A percentile compares a stretch with the other conserved stretches of the same genome.
These are phyloP conservation scores for Colletotrichum liaoningense DNA, from an alignment of 2,329 filamentous ascomycete species.

Conservation along the genomic window DNA sequence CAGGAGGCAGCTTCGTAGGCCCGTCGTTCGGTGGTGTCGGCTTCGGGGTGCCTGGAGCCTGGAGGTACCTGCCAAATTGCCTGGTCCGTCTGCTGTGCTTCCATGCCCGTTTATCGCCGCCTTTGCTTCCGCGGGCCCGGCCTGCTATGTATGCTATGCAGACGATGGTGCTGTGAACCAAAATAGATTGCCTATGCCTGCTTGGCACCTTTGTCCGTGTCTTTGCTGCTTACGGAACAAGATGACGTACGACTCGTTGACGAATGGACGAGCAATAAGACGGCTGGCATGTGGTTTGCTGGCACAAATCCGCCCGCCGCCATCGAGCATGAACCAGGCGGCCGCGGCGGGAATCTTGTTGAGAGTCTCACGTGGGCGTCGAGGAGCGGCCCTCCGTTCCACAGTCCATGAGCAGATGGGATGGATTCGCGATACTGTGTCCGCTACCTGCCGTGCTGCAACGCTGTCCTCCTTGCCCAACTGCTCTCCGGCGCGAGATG, in stretches of 20 bases:
- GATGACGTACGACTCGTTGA: slow-evolving; percentile 33
- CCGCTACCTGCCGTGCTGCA: neutral
- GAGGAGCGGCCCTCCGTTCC: slow-evolving; percentile 24
- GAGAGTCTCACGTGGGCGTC: slow-evolving; percentile 31
- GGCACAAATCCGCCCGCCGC: slow-evolving; percentile 26
- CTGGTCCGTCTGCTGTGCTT: neutral
- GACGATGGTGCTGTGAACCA: neutral
- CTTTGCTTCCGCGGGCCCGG: neutral
- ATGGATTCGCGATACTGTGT: slow-evolving; percentile 32
- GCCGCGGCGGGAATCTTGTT: slow-evolving; percentile 30
- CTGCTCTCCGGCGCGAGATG: slow-evolving; percentile 6
- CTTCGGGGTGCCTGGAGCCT: neutral
- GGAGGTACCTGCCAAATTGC: slow-evolving; percentile 7
- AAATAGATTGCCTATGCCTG: slow-evolving; percentile 32
- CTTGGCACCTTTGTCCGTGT: slow-evolving; percentile 20
- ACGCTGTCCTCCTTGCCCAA: neutral
- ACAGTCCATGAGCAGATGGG: slow-evolving; percentile 23
- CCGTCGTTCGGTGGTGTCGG: neutral
- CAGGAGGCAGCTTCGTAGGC: neutral
- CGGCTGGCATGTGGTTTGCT: slow-evolving; percentile 18
- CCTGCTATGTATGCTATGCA: neutral
- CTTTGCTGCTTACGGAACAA: slow-evolving; percentile 23
- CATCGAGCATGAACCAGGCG: slow-evolving; percentile 28
- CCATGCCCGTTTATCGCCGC: neutral
- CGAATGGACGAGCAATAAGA: slow-evolving; percentile 2